Evolutionary conservation across 169 alveolate genomes (phyloP), one percentile per base, ranked within the genome.

Genomic region (Fabrea salina): DNA sequence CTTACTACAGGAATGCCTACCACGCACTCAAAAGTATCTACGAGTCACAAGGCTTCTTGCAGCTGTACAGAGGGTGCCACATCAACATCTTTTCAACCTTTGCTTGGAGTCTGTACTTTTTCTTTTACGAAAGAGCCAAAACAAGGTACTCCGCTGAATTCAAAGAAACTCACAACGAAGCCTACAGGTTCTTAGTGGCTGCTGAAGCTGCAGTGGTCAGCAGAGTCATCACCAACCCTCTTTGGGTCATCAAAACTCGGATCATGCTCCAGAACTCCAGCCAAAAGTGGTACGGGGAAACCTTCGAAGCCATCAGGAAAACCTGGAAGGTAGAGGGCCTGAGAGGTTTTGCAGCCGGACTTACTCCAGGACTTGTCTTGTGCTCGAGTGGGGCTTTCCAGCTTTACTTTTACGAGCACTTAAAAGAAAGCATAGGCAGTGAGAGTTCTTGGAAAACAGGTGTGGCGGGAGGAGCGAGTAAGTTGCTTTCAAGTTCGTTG

Each of bases 191-290:
- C n/a, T 1, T 51, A 72, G 70, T 51, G 37, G 80, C 80, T 0
- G 8, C 49, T 50, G 80, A 72, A 4, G 80, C 80, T 16, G 66
- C 80, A 11, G 5, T 72, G 4, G n/a, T 53, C 6, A 8, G 54
- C 2, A 27, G 71, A 1, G 19, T 72, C 16, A 72, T 72, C 1
- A 72, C 80, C 6, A 72, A 19, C 35, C 80, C 80, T 25, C 44
- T 72, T 1, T 72, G 80, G 70, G 49, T 51, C 35, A 5, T 72
- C 11, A 72, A 72, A 51, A 72, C 80, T 51, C 35, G 80, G 7
- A 11, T 72, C 11, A 44, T 50, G 37, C 80, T 72, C 7, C 47
- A 51, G 25, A 7, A 30, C 11, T 16, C 47, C 70, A 27, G 49
- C n/a, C 11, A 22, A 72, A 8, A n/a, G 41, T 68, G 78, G 37